These are phyloP conservation scores for Scheffersomyces coipomensis DNA, from an alignment of 805 yeast genomes.

Conservation along the genomic window DNA sequence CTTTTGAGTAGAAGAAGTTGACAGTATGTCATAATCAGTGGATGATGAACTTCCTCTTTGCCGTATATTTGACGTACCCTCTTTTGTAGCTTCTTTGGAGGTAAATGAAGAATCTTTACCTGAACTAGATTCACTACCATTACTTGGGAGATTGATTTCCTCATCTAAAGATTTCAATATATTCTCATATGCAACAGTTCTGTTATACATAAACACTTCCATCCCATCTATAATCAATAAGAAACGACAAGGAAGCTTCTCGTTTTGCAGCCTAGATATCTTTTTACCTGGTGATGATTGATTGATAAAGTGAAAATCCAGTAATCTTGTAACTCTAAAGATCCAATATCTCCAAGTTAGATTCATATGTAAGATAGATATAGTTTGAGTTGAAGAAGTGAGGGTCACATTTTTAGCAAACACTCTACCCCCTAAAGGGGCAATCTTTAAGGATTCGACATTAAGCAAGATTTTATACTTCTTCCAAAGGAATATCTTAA, in stretches of 20 bases:
- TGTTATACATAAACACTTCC: slow-evolving; percentile 81
- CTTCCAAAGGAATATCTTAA: slow-evolving; percentile 65
- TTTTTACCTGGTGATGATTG: neutral
- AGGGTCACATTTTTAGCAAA: slow-evolving; percentile 74
- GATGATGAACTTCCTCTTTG: slow-evolving; percentile 10
- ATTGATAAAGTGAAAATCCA: slow-evolving; percentile 26
- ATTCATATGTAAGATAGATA: slow-evolving; percentile 67
- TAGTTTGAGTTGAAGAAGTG: slow-evolving; percentile 70
- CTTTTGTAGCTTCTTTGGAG: slow-evolving; percentile 3
- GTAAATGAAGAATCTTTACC: slow-evolving; percentile 6
- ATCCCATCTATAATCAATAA: slow-evolving; percentile 66
- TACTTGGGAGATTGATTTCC: too few species aligned
- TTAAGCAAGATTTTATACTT: slow-evolving; percentile 55
- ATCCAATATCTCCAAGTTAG: slow-evolving; percentile 93
- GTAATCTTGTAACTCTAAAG: slow-evolving; percentile 41
- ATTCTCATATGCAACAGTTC: slow-evolving; percentile 72
- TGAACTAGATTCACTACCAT: slow-evolving; percentile 1
- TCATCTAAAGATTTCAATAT: slow-evolving; percentile 41
- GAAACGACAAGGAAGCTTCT: slow-evolving; percentile 54
- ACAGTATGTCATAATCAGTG: slow-evolving; percentile 3
- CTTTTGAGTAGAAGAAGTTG: slow-evolving; percentile 1
- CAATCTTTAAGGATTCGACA: slow-evolving; percentile 71
- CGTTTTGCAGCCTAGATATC: slow-evolving; percentile 32
- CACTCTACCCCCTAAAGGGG: slow-evolving; percentile 80
- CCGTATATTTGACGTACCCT: slow-evolving; percentile 2